Percentiles rank a stretch among this genome's conserved stretches.
phyloP scores from a whole-genome alignment of 768 basidiomycete species.

The Terana coerulea region DNA sequence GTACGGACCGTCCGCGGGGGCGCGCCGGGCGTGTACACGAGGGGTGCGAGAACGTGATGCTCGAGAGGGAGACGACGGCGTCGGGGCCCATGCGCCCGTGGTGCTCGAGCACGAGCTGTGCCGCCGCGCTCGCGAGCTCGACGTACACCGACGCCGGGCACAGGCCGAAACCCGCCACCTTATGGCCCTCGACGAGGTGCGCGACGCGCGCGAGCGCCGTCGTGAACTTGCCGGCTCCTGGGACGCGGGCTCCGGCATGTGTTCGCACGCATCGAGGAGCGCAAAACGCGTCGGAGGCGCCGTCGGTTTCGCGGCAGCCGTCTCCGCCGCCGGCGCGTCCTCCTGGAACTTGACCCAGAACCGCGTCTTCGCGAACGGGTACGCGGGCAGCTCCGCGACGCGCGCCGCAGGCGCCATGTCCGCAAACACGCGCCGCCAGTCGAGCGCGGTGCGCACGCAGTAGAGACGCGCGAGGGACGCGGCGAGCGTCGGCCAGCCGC shows the following conservation, averaged over 20 bases:
- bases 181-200: conserved; percentile 51
- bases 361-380: conserved; percentile 52
- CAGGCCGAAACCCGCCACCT: conserved; percentile 31
- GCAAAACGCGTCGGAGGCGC: conserved; percentile 14
- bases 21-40: conserved; percentile 41
- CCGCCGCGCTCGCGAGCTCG: conserved; percentile 49
- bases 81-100: conserved; percentile 25
- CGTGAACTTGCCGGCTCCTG: conserved; percentile 44
- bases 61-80: conserved; percentile 37
- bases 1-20: conserved; percentile 34
- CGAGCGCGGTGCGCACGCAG: conserved; percentile 33
- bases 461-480: conserved; percentile 48
- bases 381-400: conserved; percentile 42
- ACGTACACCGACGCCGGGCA: conserved; percentile 27
- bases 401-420: conserved; percentile 35
- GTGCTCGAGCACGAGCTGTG: conserved; percentile 34
- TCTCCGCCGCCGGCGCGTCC: neutral
- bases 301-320: neutral
- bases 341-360: conserved; percentile 56
- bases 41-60: conserved; percentile 47
- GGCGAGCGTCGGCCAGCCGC: conserved; percentile 43
- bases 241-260: conserved; percentile 20
- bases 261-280: conserved; percentile 37
- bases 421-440: conserved; percentile 54
- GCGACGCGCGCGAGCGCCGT: conserved; percentile 46